A percentile compares a stretch with the other conserved stretches of the same genome.
Evolutionary conservation across 331 rosid genomes (phyloP).

Genomic region (Quercus tomentella): DNA sequence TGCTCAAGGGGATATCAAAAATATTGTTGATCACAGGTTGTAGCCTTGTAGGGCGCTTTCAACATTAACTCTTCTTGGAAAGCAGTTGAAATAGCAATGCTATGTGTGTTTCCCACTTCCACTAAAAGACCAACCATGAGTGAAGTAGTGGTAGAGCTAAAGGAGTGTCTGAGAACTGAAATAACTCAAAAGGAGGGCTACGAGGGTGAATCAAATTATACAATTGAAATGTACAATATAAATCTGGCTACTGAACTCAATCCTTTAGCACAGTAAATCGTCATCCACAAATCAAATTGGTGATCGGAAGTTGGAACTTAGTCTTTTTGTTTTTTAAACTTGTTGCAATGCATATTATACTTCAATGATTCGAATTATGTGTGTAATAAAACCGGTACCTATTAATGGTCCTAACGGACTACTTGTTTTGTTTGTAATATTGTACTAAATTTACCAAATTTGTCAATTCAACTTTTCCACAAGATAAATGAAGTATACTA

Average conservation of each 20-base stretch:
- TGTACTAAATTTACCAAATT: too few relatives aligned
- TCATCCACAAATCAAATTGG: neutral
- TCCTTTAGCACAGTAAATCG: conserved; percentile 14
- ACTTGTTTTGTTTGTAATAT: neutral
- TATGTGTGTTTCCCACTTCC: conserved; percentile 16
- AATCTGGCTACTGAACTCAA: neutral
- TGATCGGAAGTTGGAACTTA: too few relatives aligned
- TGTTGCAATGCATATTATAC: neutral
- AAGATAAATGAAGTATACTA: too few relatives aligned
- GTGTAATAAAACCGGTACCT: too few relatives aligned
- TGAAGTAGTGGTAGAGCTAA: conserved; percentile 21
- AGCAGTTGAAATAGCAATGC: conserved; percentile 25
- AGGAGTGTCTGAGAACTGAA: conserved; percentile 25
- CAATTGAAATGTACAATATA: neutral
- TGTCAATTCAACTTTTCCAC: too few relatives aligned
- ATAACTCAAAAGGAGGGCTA: neutral
- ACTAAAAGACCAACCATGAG: conserved; percentile 28
- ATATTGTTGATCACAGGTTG: conserved; percentile 18
- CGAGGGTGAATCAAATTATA: neutral
- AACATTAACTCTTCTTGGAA: conserved; percentile 26
- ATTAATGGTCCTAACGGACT: neutral
- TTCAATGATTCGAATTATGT: neutral
- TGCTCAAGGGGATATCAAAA: conserved; percentile 18
- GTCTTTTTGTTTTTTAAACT: neutral
- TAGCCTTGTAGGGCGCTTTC: neutral